Evolutionary conservation across 768 basidiomycete genomes (phyloP), one percentile per base, ranked within the genome.

Genomic region (Tephrocybe sp.): DNA sequence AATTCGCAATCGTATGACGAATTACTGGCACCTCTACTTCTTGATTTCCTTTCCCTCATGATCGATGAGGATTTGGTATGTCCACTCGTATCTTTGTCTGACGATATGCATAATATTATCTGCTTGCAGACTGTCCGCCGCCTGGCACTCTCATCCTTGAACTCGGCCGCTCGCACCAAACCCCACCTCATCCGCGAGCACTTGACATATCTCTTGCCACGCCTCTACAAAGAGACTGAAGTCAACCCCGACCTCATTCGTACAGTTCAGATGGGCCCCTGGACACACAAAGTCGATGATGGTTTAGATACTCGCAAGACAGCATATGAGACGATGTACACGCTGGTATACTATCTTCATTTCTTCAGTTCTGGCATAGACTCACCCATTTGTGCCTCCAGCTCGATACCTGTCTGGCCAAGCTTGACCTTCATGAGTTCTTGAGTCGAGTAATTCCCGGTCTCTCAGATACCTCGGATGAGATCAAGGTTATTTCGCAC

Each of bases 261-360:
- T 24, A 91, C 88, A 1, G 93, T 97, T 11, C 91, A 93, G 62
- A 97, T 97, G 94, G 93, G 94, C 18, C 93, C 94, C 2, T 97
- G 93, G 93, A 90, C 87, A 22, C 92, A 95, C 69, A 93, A 90
- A 64, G 91, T 97, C 45, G 97, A 99, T 59, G 94, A 98, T 56
- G 97, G 97, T 41, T 76, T 98, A 33, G 95, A 98, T 55, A 86
- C 94, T 18, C 84, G 97, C 50, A 98, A 97, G 76, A 94, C 91
- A 0, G 95, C 97, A 2, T 98, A 91, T 67, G 97, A 99, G 68
- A 93, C 94, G 1, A 91, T 97, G 75, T 94, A 97, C 64, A 97
- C 94, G 16, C 68, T 98, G 57, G 92, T 94, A 58, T 57, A 86
- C 13, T 13, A 16, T 49, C 23, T 18, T 42, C 33, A 53, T 13